Evolutionary conservation across 257 asterid species (phyloP), one percentile per base, ranked within the genome.

Genomic region (Rauvolfia tetraphylla): DNA sequence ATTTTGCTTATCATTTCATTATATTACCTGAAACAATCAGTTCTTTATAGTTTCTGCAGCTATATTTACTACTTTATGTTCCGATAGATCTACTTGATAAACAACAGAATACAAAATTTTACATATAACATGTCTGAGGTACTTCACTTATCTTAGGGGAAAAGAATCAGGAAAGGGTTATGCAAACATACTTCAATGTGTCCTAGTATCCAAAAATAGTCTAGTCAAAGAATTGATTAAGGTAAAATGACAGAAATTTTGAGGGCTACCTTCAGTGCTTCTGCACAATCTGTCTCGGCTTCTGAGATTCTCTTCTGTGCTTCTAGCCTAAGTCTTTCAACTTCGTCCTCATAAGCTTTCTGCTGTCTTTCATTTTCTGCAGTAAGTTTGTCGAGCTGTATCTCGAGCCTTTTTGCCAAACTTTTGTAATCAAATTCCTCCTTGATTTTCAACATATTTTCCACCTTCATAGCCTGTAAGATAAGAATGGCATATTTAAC

Each of bases 401-500:
- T 88, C 92, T 95, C 97, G 29, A 93, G 90, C 79, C 93, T 88
- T 81, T 85, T 93, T 59, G 95, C 84, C 87, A 95, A 83, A 78
- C 97, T 93, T 89, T 89, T 95, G 86, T 93, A 95, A 82, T 95
- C 99, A 48, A 88, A 95, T 83, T 95, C 99, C 84, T 95, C 99
- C 85, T 95, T 95, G 69, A 95, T 93, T 86, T 90, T 93, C 94
- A 95, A 89, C 99, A 95, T 95, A 85, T 95, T 95, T 88, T 93
- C 97, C 87, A 95, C 99, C 90, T 93, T 93, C 99, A 95, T 93
- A 46, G 99, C 98, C 99, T 95, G 89, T 58, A 69, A 70, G 54
- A 82, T 73, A 80, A 68, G 76, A 82, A 27, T 78, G 79, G 42
- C 27, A 63, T 38, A 68, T 59, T 10, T 1, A 14, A 44, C 34